Conservation (phyloP, 1,284 basidiomycete genomes). For the Rhodotorula sp. region DNA sequence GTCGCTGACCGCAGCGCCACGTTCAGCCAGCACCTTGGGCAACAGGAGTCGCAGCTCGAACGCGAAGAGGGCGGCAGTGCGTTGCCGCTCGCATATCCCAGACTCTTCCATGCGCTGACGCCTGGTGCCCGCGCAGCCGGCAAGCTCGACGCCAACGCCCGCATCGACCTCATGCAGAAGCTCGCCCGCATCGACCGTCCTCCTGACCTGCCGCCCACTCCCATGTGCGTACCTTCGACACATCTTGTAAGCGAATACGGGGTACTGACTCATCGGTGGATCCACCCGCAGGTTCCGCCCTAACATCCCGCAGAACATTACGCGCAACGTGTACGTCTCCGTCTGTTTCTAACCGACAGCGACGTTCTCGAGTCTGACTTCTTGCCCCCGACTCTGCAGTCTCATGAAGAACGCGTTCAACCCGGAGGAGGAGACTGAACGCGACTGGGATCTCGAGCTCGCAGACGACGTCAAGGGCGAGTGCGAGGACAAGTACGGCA, state of each 20-base stretch:
- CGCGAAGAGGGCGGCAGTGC: constrained; percentile 33
- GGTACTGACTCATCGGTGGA: too few species aligned
- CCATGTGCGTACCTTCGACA: constrained; percentile 32
- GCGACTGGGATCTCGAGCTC: constrained; percentile 94
- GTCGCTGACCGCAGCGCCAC: constrained; percentile 44
- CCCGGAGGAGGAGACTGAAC: constrained; percentile 93
- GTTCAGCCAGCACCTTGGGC: constrained; percentile 29
- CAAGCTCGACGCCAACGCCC: constrained; percentile 91
- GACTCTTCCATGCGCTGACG: background rate
- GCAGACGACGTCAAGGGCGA: constrained; percentile 94
- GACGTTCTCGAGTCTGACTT: background rate
- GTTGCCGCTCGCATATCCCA: background rate
- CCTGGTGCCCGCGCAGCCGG: constrained; percentile 31
- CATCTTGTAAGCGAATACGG: too few species aligned
- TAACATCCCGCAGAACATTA: constrained; percentile 48
- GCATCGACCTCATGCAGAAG: constrained; percentile 98
- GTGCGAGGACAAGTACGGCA: constrained; percentile 83
- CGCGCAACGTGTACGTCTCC: constrained; percentile 39
- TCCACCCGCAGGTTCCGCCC: constrained; percentile 44
- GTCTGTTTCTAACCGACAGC: constrained; percentile 58
- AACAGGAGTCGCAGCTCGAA: constrained; percentile 32
- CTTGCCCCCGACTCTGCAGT: background rate
- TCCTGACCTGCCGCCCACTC: constrained; percentile 55
- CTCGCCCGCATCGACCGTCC: constrained; percentile 79
- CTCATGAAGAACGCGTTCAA: constrained; percentile 95